Evolutionary conservation across 768 basidiomycete genomes (phyloP), one percentile per base, ranked within the genome.

Genomic region (Rhizopogon vinicolor): DNA sequence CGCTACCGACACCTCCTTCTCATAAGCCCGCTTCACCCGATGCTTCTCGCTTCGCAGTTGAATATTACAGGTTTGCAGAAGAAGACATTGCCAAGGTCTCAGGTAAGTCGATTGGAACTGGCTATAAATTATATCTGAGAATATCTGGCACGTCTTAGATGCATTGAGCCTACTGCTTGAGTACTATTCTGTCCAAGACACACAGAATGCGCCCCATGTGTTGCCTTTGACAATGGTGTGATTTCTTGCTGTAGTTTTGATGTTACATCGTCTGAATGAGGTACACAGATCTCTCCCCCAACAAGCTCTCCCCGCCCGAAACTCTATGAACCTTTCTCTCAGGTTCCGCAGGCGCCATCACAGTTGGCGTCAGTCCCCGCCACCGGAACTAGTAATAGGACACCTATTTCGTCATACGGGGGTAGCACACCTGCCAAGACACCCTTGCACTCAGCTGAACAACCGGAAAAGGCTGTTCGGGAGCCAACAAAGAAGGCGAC

Each of bases 1-100:
- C 88, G 19, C 77, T 92, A 59, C 90, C 87, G 49, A 91, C 89
- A 6, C 90, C 90, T 35, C 90, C 90, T 22, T 84, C 88, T 22
- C 82, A 89, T 62, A 85, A 89, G 60, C 81, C 87, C 16, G 75
- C 82, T 39, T 87, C 86, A 39, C 87, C 88, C 49, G 85, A 88
- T 63, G 81, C 82, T 18, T 79, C 82, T 41, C 78, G 87, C 56
- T 83, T 83, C 63, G 86, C 81, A 8, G 72, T 89, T 43, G 85
- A 88, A 59, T 76, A 84, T 63, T 88, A 86, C 63, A 77, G 78
- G 12, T 79, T 92, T 56, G 78, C 73, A 52, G 82, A 86, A 55
- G 62, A 70, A 33, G 85, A 91, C 61, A 71, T 88, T 41, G 67
- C 68, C 18, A 71, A 74, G 46, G 78, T 90, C 42, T 78, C 84